Conservation (phyloP, 768 basidiomycete species). For the Mycena epipterygia region DNA sequence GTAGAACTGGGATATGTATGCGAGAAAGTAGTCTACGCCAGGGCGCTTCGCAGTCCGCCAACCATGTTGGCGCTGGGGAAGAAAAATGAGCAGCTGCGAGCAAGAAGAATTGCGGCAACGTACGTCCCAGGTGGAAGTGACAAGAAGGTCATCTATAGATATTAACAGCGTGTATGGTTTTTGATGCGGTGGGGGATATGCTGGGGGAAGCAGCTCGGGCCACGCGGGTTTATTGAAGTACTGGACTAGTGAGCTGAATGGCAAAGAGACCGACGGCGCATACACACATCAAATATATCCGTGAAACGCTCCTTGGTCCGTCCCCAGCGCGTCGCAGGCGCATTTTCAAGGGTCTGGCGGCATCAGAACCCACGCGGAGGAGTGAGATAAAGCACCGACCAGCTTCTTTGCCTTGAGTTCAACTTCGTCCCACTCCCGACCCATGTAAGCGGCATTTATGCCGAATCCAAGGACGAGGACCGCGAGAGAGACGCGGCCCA, state of each 20-base stretch:
- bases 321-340: constrained; percentile 73
- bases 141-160: constrained; percentile 91
- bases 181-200: constrained; percentile 83
- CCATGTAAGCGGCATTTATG: constrained; percentile 73
- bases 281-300: constrained; percentile 78
- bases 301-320: constrained; percentile 73
- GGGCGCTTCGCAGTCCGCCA: constrained; percentile 99
- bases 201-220: constrained; percentile 92
- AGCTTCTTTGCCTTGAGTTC: constrained; percentile 76
- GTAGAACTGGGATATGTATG: constrained; percentile 97
- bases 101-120: constrained; percentile 49
- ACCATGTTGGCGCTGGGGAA: constrained; percentile 83
- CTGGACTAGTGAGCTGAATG: constrained; percentile 52
- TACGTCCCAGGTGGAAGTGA: constrained; percentile 97
- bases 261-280: not conserved
- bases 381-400: constrained; percentile 55
- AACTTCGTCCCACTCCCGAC: constrained; percentile 82
- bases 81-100: constrained; percentile 10
- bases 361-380: not conserved
- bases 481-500: constrained; percentile 68
- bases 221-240: constrained; percentile 95
- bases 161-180: constrained; percentile 94
- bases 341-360: constrained; percentile 69
- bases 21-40: constrained; percentile 98
- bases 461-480: constrained; percentile 69